Base-by-base conservation (phyloP, 192 early-diverging fungal species). In the Linnemannia elongata region DNA sequence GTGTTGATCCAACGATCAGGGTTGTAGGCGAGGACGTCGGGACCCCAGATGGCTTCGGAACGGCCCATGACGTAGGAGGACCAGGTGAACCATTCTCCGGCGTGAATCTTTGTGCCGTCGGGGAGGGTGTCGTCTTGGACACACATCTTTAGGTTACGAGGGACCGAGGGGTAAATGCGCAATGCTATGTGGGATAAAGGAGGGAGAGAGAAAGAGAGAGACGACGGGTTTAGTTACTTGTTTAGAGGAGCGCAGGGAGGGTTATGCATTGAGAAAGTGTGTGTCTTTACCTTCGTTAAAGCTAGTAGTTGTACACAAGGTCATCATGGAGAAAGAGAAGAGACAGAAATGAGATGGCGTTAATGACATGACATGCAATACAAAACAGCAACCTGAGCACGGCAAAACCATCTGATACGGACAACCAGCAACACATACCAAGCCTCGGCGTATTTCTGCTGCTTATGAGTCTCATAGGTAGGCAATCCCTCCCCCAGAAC, bases 161-260 rank as follows among this genome's bases (percentile, higher is more conserved):
- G 95, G 7, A 95, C 94, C 9, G 90, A 85, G 36, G 95, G 94
- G 82, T 92, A 90, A 39, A 96, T 76, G 15, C 95, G 90, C 20
- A 95, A 79, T 13, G 41, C 79, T 81, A 81, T 24, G 44, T 27
- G n/a, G 38, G 3, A 6, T 39, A 39, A 39, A 39, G 38, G 38
- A 6, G 6, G 3, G 38, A 39, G 2, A 4, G 57, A 63, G 33
- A 18, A 70, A 8, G 15, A 36, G 24, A 22, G 69, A 22, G 38
- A 13, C n/a, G 45, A 74, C 1, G 27, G 15, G 72, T 8, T n/a
- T 13, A n/a, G 72, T 8, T n/a, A 42, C 7, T 18, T 17, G 69
- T 10, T 74, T 72, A 41, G 10, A 12, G 3, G 33, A 10, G 27
- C 1, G 18, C 18, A 47, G 1, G 30, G 55, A 63, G 36, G 20